Evolutionary conservation across 169 alveolate genomes (phyloP), one percentile per base, ranked within the genome.

Genomic region (Theileria luwenshuni): DNA sequence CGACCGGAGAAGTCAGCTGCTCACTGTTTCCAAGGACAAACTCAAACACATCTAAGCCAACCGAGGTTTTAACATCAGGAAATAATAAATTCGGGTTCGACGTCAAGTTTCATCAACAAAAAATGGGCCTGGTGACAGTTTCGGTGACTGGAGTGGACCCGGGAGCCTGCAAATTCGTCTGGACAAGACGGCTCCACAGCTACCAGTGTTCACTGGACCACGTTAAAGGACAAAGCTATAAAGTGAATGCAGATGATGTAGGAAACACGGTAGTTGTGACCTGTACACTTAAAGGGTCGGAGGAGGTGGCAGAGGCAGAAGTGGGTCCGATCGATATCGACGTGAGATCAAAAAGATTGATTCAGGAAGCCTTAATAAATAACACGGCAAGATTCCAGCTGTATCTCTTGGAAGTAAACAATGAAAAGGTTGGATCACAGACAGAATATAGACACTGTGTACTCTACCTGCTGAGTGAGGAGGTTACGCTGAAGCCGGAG

Each of bases 291-390:
- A 30, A 23, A 2, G 77, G 74, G 5, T 60, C 62, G 1, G 35
- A 60, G 30, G 89, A 74, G 28, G 61, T 65, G 27, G 84, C 85
- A 0, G 60, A 64, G 23, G 89, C 83, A 1, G 89, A 81, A 28
- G 65, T 81, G 6, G 89, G 89, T 15, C 89, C 89, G 23, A 48
- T 81, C 41, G 89, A 81, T 43, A 74, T 81, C 47, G 89, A 81
- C 51, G 84, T 81, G 43, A 54, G 72, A 3, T 73, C 89, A 21
- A 30, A 74, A 17, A 49, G 85, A 47, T 58, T 71, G 42, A 81
- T 81, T 17, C 85, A 81, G 81, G 85, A 81, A 48, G 69, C 89
- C 7, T 69, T 81, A 15, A 68, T 81, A 33, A 81, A 47, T 38
- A 38, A 67, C 48, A 69, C 81, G 10, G 67, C 89, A 0, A 70